Conservation (phyloP, 2,329 filamentous ascomycete genomes). For the Sordariomycetes sp. region DNA sequence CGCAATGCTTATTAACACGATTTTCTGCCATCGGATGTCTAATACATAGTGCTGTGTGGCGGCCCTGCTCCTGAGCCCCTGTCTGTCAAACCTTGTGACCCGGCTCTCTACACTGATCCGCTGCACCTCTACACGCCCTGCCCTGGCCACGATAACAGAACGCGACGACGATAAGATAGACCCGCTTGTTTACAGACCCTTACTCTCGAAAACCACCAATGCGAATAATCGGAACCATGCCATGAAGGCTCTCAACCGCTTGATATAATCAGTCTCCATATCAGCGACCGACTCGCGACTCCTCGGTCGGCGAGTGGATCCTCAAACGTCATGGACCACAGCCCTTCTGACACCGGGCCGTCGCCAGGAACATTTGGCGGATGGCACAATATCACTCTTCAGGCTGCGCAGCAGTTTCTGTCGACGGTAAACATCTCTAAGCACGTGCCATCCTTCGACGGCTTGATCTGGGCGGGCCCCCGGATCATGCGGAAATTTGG, state of each 20-base stretch:
- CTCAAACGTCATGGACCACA: not conserved
- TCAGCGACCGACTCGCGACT: not conserved
- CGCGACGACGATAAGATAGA: no score
- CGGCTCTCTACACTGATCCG: no score
- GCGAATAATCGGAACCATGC: not conserved
- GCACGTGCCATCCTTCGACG: slow-evolving; percentile 51
- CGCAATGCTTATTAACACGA: not conserved
- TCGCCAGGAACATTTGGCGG: slow-evolving; percentile 22
- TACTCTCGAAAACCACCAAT: not conserved
- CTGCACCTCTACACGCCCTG: no score
- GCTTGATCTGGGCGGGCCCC: slow-evolving; percentile 56
- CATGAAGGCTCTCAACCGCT: not conserved
- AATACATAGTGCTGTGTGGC: no score
- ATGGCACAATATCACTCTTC: slow-evolving; percentile 41
- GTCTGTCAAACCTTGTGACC: no score
- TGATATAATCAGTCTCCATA: not conserved
- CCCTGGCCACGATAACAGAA: no score
- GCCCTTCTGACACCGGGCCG: not conserved
- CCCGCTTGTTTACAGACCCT: not conserved
- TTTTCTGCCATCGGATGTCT: not conserved
- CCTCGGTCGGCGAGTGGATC: not conserved
- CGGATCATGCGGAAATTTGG: slow-evolving; percentile 57
- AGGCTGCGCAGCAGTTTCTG: slow-evolving; percentile 15
- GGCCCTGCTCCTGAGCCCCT: no score
- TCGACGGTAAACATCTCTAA: slow-evolving; percentile 40